A percentile compares a stretch with the other conserved stretches of the same genome.
Conservation (phyloP, 441 rosid genomes). For the Gossypium aridum region DNA sequence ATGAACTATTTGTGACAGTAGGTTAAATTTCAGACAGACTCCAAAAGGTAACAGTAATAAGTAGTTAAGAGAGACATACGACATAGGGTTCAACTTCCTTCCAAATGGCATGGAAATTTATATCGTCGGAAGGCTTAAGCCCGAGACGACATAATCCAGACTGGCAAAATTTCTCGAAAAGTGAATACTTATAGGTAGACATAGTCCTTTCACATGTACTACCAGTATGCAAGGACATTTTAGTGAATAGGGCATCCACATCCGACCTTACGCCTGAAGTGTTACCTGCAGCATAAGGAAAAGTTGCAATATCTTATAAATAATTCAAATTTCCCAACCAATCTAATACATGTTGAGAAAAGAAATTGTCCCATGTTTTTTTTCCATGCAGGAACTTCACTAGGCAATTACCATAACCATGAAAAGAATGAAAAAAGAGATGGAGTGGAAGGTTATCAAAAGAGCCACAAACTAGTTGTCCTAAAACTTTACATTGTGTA, state of each 20-base stretch:
- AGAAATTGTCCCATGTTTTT: neutral
- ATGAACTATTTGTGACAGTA: neutral
- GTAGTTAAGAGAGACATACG: constrained; percentile 35
- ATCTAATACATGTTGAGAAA: neutral
- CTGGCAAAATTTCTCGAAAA: constrained; percentile 51
- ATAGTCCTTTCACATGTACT: constrained; percentile 18
- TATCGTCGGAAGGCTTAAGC: constrained; percentile 45
- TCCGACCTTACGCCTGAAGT: constrained; percentile 18
- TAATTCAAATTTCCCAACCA: constrained; percentile 1
- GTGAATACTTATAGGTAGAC: constrained; percentile 30
- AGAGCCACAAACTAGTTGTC: constrained; percentile 1
- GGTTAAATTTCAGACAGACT: neutral
- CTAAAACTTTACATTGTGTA: constrained; percentile 14
- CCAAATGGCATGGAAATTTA: constrained; percentile 51
- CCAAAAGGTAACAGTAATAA: constrained; percentile 4
- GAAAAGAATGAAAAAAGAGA: neutral
- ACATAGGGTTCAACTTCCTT: constrained; percentile 49
- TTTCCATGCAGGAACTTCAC: neutral
- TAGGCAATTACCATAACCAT: neutral
- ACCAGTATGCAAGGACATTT: constrained; percentile 15
- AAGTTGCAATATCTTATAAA: neutral
- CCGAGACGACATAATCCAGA: constrained; percentile 68
- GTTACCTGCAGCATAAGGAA: constrained; percentile 24
- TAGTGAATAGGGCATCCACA: constrained; percentile 12
- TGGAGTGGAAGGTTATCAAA: neutral